Evolutionary conservation across 352 stramenopile genomes (phyloP), one percentile per base, ranked within the genome.

Genomic region (Globisporangium cederbergense): DNA sequence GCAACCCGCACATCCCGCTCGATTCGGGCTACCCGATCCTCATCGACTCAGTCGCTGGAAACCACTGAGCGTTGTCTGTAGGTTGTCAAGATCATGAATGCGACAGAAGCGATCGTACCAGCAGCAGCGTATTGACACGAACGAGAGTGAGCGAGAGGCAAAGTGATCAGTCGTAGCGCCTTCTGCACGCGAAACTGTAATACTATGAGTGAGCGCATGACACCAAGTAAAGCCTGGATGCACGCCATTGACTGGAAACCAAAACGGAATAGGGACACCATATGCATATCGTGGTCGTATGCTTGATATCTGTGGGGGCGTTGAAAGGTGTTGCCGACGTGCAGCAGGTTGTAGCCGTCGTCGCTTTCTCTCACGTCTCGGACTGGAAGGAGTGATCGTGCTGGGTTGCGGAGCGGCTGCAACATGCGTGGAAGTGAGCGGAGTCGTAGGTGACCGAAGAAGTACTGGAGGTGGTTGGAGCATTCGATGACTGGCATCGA

Each of bases 11-110:
- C 32, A 76, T 95, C 42, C 78, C 85, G 18, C 78, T 99, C 50
- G 93, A 98, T 79, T 96, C 97, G 67, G 96, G 95, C 60, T 98
- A 98, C 75, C 93, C 86, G 54, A 81, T 99, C 62, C 91, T 99
- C 58, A 98, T 99, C 72, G 85, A 97, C 60, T 98, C 89, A 49
- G 90, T 99, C 66, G 95, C 96, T 1, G 95, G 78, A 28, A 88
- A 72, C 65, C 76, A 88, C 63, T 89, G 76, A 47, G 30, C 11
- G 32, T 16, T 45, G 38, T 45, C 4, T 45, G 38, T 45, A 45
- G 3, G 34, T 13, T 45, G 11, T 16, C 7, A 18, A 55, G 25
- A 25, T 13, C 11, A 28, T 28, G 25, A 28, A 28, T 28, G 25
- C 25, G 1, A 28, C 25, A 28, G 25, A 28, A 28, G 1, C 25